A percentile compares a stretch with the other conserved stretches of the same genome.
Conservation (phyloP, 164 flowering plant genomes). For the Cinnamomum micranthum region DNA sequence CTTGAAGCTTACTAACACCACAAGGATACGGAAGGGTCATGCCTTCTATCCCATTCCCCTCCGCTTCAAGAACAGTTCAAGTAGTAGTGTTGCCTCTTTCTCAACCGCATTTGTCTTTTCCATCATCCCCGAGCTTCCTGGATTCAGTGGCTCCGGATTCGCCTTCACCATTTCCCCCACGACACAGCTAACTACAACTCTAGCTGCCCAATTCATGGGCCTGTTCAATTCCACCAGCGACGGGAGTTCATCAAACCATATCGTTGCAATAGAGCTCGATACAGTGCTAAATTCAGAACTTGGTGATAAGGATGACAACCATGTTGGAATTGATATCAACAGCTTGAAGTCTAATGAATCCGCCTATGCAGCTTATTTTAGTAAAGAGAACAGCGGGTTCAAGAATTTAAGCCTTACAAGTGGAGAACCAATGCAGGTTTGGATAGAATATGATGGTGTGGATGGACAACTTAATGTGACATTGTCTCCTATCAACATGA, state of each 20-base stretch:
- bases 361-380: constrained; percentile 25
- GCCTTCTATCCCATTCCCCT: too few relatives aligned
- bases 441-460: constrained; percentile 18
- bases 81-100: neutral
- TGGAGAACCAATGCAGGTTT: constrained; percentile 18
- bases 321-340: constrained; percentile 53
- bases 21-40: too few relatives aligned
- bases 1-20: too few relatives aligned
- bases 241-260: constrained; percentile 29
- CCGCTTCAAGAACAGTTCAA: constrained; percentile 18
- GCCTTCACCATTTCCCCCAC: constrained; percentile 5
- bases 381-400: constrained; percentile 1
- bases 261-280: constrained; percentile 45
- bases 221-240: constrained; percentile 29
- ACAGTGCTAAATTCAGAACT: constrained; percentile 18
- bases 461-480: constrained; percentile 16
- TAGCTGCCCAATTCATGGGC: constrained; percentile 26
- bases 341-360: constrained; percentile 27
- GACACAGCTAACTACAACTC: constrained; percentile 6
- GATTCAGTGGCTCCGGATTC: neutral
- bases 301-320: constrained; percentile 32
- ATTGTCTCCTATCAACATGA: constrained; percentile 4
- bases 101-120: constrained; percentile 2
- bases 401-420: constrained; percentile 23
- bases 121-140: neutral